Base-by-base conservation (phyloP, 306 rosid genomes). In the Quercus cerris region DNA sequence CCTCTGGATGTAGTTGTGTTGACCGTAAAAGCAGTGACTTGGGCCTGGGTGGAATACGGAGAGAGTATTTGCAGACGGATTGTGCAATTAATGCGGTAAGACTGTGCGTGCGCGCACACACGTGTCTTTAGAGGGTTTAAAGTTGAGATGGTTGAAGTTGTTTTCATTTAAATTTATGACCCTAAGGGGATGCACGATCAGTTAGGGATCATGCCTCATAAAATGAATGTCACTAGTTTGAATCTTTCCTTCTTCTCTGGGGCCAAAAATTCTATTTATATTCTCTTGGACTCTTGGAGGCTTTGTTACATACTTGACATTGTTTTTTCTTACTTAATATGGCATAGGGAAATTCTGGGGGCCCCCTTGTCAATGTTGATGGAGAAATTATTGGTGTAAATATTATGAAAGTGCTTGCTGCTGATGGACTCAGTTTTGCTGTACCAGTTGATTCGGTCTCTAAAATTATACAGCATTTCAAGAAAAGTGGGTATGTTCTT, bases 21-120 rank as follows among this genome's bases (percentile, higher is more conserved):
- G 98, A 95, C 70, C 96, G 99, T 4, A 90, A 91, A 86, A 95
- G 97, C 81, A 93, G 98, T 79, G 99, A 93, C 84, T 85, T 95
- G 89, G 98, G 99, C 57, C 85, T 95, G 52, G 89, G 86, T 31
- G 99, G 98, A 87, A 19, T 67, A 68, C 79, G 87, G 51, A 89
- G 98, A 82, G 96, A 93, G 83, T 95, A 91, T 79, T 84, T 95
- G 66, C 97, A 95, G 73, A 85, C 96, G 27, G 98, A 93, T 81
- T 95, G 98, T 35, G 97, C 96, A 52, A 79, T 89, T 71, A 95
- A 93, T 79, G 73, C 77, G 76, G 99, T 91, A 85, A 69, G 46
- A 74, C 23, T 71, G 44, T 75, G 28, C 0, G 27, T 13, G n/a
- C 13, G 1, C 4, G 3, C 4, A 1, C 8, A 25, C 27, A 3